Percentiles rank a stretch among this genome's conserved stretches.
These are phyloP conservation scores for Fragaria ananassa DNA, from an alignment of 306 rosid genomes.

Conservation along the genomic window DNA sequence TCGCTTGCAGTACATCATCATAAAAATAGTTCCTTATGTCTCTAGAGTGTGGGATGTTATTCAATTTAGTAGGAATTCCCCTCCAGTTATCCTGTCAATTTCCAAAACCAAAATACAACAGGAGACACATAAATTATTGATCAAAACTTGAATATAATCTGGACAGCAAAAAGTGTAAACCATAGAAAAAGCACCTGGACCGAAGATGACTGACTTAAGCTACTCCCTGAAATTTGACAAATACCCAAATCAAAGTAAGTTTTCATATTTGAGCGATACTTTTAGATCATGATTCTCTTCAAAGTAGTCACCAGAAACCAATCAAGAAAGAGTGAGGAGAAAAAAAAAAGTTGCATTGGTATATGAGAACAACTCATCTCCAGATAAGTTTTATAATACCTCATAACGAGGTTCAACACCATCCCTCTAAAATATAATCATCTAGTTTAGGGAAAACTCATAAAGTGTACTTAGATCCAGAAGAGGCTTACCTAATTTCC, in stretches of 20 bases:
- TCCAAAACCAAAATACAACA: constrained; percentile 43
- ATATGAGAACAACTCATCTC: neutral
- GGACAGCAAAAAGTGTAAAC: neutral
- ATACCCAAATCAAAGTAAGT: neutral
- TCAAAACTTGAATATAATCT: neutral
- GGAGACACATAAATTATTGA: constrained; percentile 21
- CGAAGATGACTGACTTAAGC: constrained; percentile 38
- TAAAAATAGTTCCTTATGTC: constrained; percentile 89
- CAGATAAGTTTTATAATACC: constrained; percentile 4
- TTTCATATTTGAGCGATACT: neutral
- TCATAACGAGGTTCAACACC: constrained; percentile 12
- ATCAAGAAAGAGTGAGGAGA: neutral
- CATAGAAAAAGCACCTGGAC: constrained; percentile 42
- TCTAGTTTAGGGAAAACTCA: constrained; percentile 15
- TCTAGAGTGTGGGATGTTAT: constrained; percentile 91
- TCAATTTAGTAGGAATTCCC: constrained; percentile 90
- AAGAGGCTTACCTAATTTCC: constrained; percentile 46
- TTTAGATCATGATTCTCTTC: neutral
- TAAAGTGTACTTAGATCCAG: neutral
- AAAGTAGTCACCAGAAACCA: neutral
- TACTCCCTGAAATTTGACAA: constrained; percentile 38
- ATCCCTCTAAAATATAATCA: constrained; percentile 6
- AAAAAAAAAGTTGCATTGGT: neutral
- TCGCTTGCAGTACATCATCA: constrained; percentile 75
- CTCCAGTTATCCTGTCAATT: constrained; percentile 82